Evolutionary conservation across 371 early-diverging fungal genomes (phyloP).

Genomic region (Nematocida ironsii): DNA sequence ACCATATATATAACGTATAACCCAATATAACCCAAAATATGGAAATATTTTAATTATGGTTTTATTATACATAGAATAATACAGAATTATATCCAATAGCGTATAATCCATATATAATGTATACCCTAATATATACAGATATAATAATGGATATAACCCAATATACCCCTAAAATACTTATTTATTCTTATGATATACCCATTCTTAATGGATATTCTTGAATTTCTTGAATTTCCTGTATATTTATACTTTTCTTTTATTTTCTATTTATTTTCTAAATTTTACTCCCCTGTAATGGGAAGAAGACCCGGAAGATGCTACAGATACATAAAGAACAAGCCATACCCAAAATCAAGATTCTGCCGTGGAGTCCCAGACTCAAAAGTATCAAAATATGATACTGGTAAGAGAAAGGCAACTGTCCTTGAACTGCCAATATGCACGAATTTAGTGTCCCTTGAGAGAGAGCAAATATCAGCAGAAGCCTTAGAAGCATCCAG

Average conservation of each 20-base stretch:
- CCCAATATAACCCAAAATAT: too few species aligned
- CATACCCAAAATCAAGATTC: conserved; percentile 98
- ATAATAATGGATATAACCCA: background rate
- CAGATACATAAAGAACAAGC: conserved; percentile 98
- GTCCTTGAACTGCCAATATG: conserved; percentile 94
- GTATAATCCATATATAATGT: too few species aligned
- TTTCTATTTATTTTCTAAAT: conserved; percentile 13
- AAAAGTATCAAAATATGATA: conserved; percentile 96
- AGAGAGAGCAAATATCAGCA: conserved; percentile 94
- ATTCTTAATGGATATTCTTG: background rate
- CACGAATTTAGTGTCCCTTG: conserved; percentile 92
- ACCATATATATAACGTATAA: too few species aligned
- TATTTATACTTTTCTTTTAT: too few species aligned
- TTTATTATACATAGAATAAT: too few species aligned
- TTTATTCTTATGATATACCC: background rate
- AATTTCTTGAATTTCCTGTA: too few species aligned
- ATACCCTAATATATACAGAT: background rate
- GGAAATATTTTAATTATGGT: too few species aligned
- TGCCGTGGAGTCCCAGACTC: conserved; percentile 99
- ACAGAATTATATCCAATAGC: too few species aligned
- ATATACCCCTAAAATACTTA: background rate
- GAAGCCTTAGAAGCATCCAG: conserved; percentile 99
- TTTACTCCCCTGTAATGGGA: conserved; percentile 65
- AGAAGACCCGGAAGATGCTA: conserved; percentile 71
- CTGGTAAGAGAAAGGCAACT: conserved; percentile 95